Evolutionary conservation across 352 stramenopile species (phyloP).

Genomic region (Pythium utonaiense): DNA sequence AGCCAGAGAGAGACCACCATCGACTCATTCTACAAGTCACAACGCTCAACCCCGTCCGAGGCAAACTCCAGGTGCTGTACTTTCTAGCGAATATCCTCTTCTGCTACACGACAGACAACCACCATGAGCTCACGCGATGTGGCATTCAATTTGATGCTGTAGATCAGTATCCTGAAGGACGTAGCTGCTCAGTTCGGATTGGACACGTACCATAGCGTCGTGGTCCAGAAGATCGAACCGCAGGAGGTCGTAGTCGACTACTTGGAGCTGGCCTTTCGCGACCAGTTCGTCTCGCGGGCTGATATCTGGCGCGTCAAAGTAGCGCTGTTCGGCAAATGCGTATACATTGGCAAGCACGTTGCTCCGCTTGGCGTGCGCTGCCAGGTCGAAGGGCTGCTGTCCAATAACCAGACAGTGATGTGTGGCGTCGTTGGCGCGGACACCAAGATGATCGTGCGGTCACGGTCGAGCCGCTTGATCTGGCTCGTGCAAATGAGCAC

Average conservation of each 20-base stretch:
- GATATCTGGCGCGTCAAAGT: constrained; percentile 90
- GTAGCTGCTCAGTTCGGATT: constrained; percentile 70
- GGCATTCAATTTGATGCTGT: background rate
- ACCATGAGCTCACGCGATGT: background rate
- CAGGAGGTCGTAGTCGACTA: constrained; percentile 70
- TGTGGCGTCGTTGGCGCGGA: constrained; percentile 93
- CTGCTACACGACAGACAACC: background rate
- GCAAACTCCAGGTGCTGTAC: constrained; percentile 50
- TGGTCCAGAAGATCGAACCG: constrained; percentile 53
- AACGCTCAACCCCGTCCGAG: constrained; percentile 56
- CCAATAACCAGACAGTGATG: constrained; percentile 56
- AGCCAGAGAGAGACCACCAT: constrained; percentile 53
- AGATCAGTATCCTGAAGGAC: constrained; percentile 77
- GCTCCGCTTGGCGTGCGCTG: constrained; percentile 77
- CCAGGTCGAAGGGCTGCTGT: constrained; percentile 89
- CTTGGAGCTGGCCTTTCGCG: constrained; percentile 87
- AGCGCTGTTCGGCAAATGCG: constrained; percentile 64
- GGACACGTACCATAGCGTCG: constrained; percentile 54
- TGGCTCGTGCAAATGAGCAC: constrained; percentile 97
- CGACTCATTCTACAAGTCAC: constrained; percentile 64
- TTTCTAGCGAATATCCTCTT: background rate
- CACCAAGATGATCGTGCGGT: constrained; percentile 96
- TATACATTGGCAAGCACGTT: constrained; percentile 75
- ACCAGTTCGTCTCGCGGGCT: constrained; percentile 89
- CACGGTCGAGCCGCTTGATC: constrained; percentile 93